A percentile compares a stretch with the other conserved stretches of the same genome.
These are phyloP conservation scores for Boletus rufocinnamomeus DNA, from an alignment of 768 basidiomycete genomes.

Conservation along the genomic window DNA sequence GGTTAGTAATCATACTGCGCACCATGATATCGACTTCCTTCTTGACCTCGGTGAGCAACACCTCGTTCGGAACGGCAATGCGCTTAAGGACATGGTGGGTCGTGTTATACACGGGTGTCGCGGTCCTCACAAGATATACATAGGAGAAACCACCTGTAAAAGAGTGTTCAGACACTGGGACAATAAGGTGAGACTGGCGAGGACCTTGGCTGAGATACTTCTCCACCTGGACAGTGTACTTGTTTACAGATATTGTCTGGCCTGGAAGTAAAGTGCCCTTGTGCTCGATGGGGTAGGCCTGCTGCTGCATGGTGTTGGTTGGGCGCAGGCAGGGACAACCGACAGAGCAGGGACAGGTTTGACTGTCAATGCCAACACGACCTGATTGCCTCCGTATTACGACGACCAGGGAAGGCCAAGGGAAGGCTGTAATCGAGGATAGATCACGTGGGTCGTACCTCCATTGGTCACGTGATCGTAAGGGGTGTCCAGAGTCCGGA, in stretches of 20 bases:
- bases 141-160: conserved; percentile 91
- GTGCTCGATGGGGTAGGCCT: conserved; percentile 44
- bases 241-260: conserved; percentile 87
- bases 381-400: neutral
- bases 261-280: conserved; percentile 78
- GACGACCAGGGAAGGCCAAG: neutral
- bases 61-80: conserved; percentile 88
- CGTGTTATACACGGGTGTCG: conserved; percentile 84
- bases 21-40: conserved; percentile 99
- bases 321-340: conserved; percentile 5
- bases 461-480: conserved; percentile 10
- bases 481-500: too few relatives aligned
- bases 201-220: conserved; percentile 94
- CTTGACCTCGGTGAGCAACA: conserved; percentile 90
- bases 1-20: conserved; percentile 27
- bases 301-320: conserved; percentile 39
- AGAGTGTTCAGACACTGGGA: conserved; percentile 18
- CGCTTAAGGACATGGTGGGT: conserved; percentile 97
- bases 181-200: conserved; percentile 7
- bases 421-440: neutral
- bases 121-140: conserved; percentile 92
- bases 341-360: conserved; percentile 6
- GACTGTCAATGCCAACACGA: conserved; percentile 1
- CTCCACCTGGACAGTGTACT: conserved; percentile 88
- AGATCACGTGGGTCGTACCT: conserved; percentile 18